phyloP scores from a whole-genome alignment of 805 yeast genomes.

The Debaryomyces tyrocola region DNA sequence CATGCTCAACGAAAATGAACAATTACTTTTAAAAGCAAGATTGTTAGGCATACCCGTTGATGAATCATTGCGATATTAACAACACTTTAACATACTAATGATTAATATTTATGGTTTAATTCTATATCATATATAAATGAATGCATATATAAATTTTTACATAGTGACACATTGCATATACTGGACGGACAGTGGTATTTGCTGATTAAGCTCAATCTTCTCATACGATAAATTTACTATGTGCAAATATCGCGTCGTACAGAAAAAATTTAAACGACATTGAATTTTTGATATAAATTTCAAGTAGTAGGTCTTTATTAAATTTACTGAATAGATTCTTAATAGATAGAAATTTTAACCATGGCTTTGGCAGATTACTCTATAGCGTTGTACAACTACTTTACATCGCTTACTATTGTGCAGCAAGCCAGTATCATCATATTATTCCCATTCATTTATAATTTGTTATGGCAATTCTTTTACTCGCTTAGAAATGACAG shows the following conservation, averaged over 20 bases:
- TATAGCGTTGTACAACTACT: slow-evolving; percentile 5
- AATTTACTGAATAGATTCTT: not conserved
- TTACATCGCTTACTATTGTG: slow-evolving; percentile 23
- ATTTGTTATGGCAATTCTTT: slow-evolving; percentile 62
- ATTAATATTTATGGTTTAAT: too few species aligned
- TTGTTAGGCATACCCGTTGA: slow-evolving; percentile 31
- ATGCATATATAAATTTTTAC: too few species aligned
- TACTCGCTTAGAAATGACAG: slow-evolving; percentile 77
- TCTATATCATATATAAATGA: too few species aligned
- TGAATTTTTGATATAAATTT: too few species aligned
- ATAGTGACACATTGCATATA: too few species aligned
- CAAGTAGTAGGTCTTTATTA: too few species aligned
- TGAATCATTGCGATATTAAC: not conserved
- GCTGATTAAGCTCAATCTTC: too few species aligned
- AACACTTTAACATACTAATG: too few species aligned
- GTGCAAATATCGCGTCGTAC: too few species aligned
- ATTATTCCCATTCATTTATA: slow-evolving; percentile 62
- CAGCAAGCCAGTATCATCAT: slow-evolving; percentile 35
- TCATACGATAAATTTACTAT: too few species aligned
- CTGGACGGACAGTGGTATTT: too few species aligned
- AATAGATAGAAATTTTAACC: not conserved
- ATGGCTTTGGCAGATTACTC: slow-evolving; percentile 1
- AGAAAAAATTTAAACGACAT: too few species aligned
- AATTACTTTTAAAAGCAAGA: slow-evolving; percentile 38
- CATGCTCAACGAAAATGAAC: slow-evolving; percentile 53